Evolutionary conservation across 192 early-diverging fungal species (phyloP).

Genomic region (Coemansia sp.): DNA sequence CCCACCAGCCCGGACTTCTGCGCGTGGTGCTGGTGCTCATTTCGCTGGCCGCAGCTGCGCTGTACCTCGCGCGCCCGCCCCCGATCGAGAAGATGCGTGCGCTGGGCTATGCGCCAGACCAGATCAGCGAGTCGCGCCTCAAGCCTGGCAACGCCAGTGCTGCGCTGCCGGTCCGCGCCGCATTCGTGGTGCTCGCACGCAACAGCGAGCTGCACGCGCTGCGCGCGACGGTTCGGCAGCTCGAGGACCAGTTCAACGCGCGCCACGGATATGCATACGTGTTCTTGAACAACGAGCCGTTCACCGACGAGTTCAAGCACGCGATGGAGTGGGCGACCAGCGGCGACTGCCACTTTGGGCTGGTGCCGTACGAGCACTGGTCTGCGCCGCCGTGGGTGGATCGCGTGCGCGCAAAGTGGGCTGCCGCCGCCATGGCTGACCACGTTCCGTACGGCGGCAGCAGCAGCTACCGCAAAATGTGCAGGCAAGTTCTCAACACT

Average conservation of each 20-base stretch:
- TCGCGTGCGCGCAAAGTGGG: slow-evolving; percentile 12
- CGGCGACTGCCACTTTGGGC: slow-evolving; percentile 61
- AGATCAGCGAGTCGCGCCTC: slow-evolving; percentile 29
- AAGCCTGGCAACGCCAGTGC: slow-evolving; percentile 12
- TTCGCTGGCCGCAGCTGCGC: slow-evolving; percentile 7
- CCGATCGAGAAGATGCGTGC: slow-evolving; percentile 22
- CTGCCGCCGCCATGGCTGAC: slow-evolving; percentile 4
- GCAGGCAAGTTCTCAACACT: slow-evolving; percentile 29
- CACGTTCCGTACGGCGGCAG: slow-evolving; percentile 60
- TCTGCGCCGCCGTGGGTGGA: slow-evolving; percentile 71
- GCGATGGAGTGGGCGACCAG: slow-evolving; percentile 53
- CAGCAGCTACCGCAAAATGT: slow-evolving; percentile 70
- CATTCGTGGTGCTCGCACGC: slow-evolving; percentile 69
- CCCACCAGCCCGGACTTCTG: neutral
- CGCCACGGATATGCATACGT: slow-evolving; percentile 80
- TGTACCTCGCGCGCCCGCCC: slow-evolving; percentile 17
- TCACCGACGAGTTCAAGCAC: slow-evolving; percentile 66
- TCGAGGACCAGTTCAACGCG: slow-evolving; percentile 78
- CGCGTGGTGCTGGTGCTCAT: slow-evolving; percentile 14
- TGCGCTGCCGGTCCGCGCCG: slow-evolving; percentile 20
- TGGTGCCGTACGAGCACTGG: slow-evolving; percentile 71
- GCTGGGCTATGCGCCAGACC: slow-evolving; percentile 11
- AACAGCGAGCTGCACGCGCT: slow-evolving; percentile 66
- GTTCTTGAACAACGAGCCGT: slow-evolving; percentile 76
- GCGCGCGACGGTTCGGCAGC: slow-evolving; percentile 55